Evolutionary conservation across 2,329 filamentous ascomycete genomes (phyloP), one percentile per base, ranked within the genome.

Genomic region (Fusarium sp.): DNA sequence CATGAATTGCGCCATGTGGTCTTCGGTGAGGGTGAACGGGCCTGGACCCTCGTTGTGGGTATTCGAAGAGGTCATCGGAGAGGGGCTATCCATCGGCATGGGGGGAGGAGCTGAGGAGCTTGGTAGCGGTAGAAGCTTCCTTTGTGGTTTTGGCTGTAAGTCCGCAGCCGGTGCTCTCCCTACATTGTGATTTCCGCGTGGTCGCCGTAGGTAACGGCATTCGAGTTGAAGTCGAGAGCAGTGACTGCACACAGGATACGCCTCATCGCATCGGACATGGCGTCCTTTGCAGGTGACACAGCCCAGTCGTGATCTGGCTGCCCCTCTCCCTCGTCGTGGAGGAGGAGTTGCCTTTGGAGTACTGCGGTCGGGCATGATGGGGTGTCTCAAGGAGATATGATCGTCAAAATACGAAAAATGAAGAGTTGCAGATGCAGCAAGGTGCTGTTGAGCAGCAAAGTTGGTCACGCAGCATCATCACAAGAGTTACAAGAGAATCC

Each of bases 261-360:
- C 31, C 66, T 68, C 66, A 52, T 68, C 66, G n/a, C 66, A 68
- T 16, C 66, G 31, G 13, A 68, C 50, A 45, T 68, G 66, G n/a
- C 66, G 50, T 35, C 48, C 50, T 64, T 68, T 68, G 54, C 66
- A 68, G n/a, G 39, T 65, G 10, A 41, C 20, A 20, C 66, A 68
- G 8, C 66, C 66, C 13, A 68, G 62, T 13, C 66, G 61, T 18
- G 66, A 68, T 41, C 64, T 59, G 2, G 64, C 37, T 10, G 37
- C 39, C 13, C 39, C 64, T 37, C 64, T 29, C 4, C 64, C 64
- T 35, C 62, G 62, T 2, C 27, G 22, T 5, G 61, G 31, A 27
- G 29, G 20, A 54, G 43, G 61, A 41, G 24, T 37, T 41, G 33
- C 20, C 20, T 24, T 24, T 39, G 54, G 35, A 5, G 56, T 58